These are phyloP conservation scores for Triangularia setosa DNA, from an alignment of 2,329 filamentous ascomycete species.

Conservation along the genomic window DNA sequence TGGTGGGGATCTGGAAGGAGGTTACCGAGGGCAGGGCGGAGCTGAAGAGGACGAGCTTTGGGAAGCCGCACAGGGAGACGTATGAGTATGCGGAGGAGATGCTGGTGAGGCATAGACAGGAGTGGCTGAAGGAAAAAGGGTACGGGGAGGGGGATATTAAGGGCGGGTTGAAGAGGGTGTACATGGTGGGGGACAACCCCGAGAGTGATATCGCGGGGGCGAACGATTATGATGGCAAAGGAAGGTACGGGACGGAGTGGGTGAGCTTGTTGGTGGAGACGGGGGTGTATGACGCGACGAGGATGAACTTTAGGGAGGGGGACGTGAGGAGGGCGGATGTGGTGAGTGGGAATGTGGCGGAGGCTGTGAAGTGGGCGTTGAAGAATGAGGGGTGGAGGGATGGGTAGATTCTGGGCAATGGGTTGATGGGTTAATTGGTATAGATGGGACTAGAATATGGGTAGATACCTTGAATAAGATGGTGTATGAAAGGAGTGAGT, in stretches of 20 bases:
- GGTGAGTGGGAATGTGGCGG: conserved; percentile 29
- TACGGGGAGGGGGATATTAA: conserved; percentile 9
- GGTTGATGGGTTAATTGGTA: too few relatives aligned
- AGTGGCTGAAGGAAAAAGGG: conserved; percentile 39
- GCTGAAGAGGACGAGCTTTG: conserved; percentile 65
- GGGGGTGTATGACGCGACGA: conserved; percentile 29
- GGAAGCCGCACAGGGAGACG: conserved; percentile 75
- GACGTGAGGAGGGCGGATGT: conserved; percentile 23
- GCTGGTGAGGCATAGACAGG: conserved; percentile 54
- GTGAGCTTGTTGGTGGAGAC: conserved; percentile 32
- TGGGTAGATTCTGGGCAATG: background rate
- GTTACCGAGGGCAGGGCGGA: conserved; percentile 58
- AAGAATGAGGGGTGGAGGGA: conserved; percentile 29
- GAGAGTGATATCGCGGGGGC: conserved; percentile 88
- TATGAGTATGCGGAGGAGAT: conserved; percentile 81
- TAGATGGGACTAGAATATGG: too few relatives aligned
- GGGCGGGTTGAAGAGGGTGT: conserved; percentile 62
- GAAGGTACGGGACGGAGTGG: conserved; percentile 48
- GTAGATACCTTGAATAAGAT: background rate
- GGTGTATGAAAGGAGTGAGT: too few relatives aligned
- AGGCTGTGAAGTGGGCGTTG: conserved; percentile 31
- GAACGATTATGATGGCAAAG: conserved; percentile 63
- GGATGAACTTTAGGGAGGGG: conserved; percentile 23
- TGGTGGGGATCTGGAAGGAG: conserved; percentile 74
- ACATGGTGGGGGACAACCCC: conserved; percentile 91